Conservation (phyloP, 495 filamentous ascomycete genomes). For the Sordaria brevicollis region DNA sequence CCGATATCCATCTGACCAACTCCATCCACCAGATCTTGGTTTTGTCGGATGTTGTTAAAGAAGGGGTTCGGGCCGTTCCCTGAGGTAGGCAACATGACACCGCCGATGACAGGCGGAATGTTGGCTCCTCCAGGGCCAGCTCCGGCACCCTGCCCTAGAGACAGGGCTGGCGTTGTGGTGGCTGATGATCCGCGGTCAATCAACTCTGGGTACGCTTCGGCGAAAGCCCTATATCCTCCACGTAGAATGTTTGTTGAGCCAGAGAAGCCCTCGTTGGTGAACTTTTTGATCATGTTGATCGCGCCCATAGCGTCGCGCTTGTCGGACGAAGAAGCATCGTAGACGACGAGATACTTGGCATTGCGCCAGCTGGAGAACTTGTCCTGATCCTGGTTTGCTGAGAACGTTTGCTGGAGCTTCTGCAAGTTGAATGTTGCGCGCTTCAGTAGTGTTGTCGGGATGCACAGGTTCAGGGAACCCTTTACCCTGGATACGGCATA, state of each 20-base stretch:
- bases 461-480: slow-evolving; percentile 82
- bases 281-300: slow-evolving; percentile 85
- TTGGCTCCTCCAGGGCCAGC: slow-evolving; percentile 34
- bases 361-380: slow-evolving; percentile 70
- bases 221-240: slow-evolving; percentile 45
- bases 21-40: slow-evolving; percentile 89
- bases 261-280: slow-evolving; percentile 70
- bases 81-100: slow-evolving; percentile 68
- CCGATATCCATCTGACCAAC: slow-evolving; percentile 82
- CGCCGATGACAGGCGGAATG: slow-evolving; percentile 71
- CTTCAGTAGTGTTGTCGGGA: slow-evolving; percentile 89
- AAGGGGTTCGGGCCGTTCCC: slow-evolving; percentile 71
- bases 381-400: slow-evolving; percentile 56
- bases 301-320: slow-evolving; percentile 68
- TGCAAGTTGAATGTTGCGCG: slow-evolving; percentile 83
- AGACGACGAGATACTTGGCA: slow-evolving; percentile 70
- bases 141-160: slow-evolving; percentile 21
- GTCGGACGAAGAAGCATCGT: slow-evolving; percentile 67
- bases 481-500: slow-evolving; percentile 64
- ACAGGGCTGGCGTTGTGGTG: slow-evolving; percentile 20
- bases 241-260: slow-evolving; percentile 64
- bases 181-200: slow-evolving; percentile 32
- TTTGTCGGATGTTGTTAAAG: slow-evolving; percentile 92
- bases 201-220: slow-evolving; percentile 32
- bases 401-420: slow-evolving; percentile 83